Base-by-base conservation (phyloP, 2,329 filamentous ascomycete genomes). In the Akanthomyces dipterigenus region DNA sequence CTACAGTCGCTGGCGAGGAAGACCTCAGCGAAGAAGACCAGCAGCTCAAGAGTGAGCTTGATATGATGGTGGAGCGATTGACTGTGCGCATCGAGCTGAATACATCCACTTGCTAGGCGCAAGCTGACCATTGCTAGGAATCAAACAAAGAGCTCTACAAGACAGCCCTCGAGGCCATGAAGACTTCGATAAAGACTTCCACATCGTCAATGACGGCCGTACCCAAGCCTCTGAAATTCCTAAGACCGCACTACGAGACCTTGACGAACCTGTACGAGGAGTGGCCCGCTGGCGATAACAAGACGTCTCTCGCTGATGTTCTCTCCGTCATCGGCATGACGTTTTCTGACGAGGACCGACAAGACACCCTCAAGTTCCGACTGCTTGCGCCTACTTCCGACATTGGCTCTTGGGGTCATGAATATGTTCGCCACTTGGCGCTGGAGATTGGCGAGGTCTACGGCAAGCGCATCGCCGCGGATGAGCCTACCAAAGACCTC, bases 181-280 rank as follows among this genome's bases (percentile, higher is more conserved):
- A 97, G 81, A 91, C 88, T 71, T 96, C 91, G 73, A 99, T 99
- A 82, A 98, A 97, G 82, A 99, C 95, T 61, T 96, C 95, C 63
- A 99, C 95, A 67, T 98, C 93, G 63, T 99, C 96, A 50, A 99
- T 99, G 95, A 99, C 95, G 54, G 95, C 95, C 63, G 95, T 99
- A 64, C 95, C 96, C 26, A 99, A 99, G 78, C 95, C 95, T 38
- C 84, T 99, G 70, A 99, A 99, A 78, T 99, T 99, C 76, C 85
- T 99, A 65, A 87, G 95, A 79, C 95, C 93, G 67, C 93, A 99
- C 77, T 99, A 98, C 79, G 90, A 96, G 77, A 87, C 89, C 62
- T 82, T 99, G 72, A 89, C 89, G 65, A 89, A 89, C 75, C 80
- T 93, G 31, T 96, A 97, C 79, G 93, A 96, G 63, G 85, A 88